Percentiles rank a stretch among this genome's conserved stretches.
These are phyloP conservation scores for Microthlaspi erraticum DNA, from an alignment of 345 rosid genomes.

Conservation along the genomic window DNA sequence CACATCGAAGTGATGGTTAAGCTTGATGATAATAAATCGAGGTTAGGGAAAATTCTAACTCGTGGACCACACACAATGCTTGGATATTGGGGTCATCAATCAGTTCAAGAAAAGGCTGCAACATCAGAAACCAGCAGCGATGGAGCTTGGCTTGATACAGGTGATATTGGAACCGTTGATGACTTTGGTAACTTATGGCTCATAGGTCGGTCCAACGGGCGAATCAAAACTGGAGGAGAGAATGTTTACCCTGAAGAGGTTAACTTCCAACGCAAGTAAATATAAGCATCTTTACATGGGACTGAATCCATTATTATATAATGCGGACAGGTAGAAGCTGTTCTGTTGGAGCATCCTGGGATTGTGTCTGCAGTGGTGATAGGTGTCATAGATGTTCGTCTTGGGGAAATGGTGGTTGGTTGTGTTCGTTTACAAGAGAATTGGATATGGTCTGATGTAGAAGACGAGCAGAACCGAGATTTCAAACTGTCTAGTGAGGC, in stretches of 20 bases:
- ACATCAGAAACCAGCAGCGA: conserved; percentile 27
- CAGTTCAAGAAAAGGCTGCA: conserved; percentile 32
- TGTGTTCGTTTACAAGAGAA: conserved; percentile 61
- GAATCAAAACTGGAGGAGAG: conserved; percentile 88
- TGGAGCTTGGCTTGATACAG: conserved; percentile 79
- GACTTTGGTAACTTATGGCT: conserved; percentile 75
- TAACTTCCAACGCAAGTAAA: conserved; percentile 28
- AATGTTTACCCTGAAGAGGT: conserved; percentile 94
- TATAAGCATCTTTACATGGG: neutral
- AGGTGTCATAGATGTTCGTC: conserved; percentile 65
- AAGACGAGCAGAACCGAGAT: conserved; percentile 27
- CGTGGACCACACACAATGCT: conserved; percentile 86
- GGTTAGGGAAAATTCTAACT: conserved; percentile 66
- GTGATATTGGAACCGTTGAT: conserved; percentile 74
- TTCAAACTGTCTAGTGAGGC: conserved; percentile 53
- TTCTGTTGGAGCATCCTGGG: conserved; percentile 67
- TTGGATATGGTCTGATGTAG: conserved; percentile 65
- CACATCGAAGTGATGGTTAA: conserved; percentile 70
- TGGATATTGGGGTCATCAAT: conserved; percentile 61
- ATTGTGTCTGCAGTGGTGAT: conserved; percentile 56
- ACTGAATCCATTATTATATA: neutral
- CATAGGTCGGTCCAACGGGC: conserved; percentile 68
- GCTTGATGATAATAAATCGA: conserved; percentile 50
- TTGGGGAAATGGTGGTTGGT: conserved; percentile 78
- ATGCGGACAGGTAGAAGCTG: conserved; percentile 61